A percentile compares a stretch with the other conserved stretches of the same genome.
These are phyloP conservation scores for Russula ochroleuca DNA, from an alignment of 768 basidiomycete species.

Conservation along the genomic window DNA sequence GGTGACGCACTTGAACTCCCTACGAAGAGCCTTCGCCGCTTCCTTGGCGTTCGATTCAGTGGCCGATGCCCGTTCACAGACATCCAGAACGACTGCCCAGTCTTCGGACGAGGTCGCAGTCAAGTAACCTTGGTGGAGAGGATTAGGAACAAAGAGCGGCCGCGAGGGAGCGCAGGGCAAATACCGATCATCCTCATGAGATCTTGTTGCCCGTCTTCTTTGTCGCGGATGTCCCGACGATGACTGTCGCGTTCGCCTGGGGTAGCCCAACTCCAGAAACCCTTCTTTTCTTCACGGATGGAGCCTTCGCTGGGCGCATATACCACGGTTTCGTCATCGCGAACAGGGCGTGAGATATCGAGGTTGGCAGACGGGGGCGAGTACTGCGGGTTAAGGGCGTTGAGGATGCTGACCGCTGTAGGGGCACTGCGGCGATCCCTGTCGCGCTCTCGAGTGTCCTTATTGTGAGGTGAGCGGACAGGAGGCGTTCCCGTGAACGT, in stretches of 20 bases:
- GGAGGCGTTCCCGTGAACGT: slow-evolving; percentile 11
- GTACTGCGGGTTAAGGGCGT: slow-evolving; percentile 55
- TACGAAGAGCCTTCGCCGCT: slow-evolving; percentile 72
- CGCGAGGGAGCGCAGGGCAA: slow-evolving; percentile 1
- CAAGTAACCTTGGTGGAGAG: slow-evolving; percentile 51
- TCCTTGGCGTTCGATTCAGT: slow-evolving; percentile 76
- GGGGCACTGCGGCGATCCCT: slow-evolving; percentile 29
- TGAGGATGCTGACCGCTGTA: slow-evolving; percentile 52
- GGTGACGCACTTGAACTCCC: slow-evolving; percentile 72
- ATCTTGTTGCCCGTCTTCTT: slow-evolving; percentile 43
- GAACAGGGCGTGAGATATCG: slow-evolving; percentile 30
- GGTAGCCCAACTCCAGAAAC: slow-evolving; percentile 47
- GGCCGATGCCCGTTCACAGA: slow-evolving; percentile 76
- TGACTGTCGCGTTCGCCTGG: slow-evolving; percentile 39
- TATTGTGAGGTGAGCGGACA: slow-evolving; percentile 25
- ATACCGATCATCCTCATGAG: slow-evolving; percentile 70
- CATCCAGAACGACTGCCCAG: slow-evolving; percentile 76
- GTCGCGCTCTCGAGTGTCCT: slow-evolving; percentile 31
- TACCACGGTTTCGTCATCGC: slow-evolving; percentile 34
- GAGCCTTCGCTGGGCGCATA: slow-evolving; percentile 28
- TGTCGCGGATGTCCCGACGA: slow-evolving; percentile 37
- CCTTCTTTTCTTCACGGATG: slow-evolving; percentile 39
- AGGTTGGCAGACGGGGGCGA: slow-evolving; percentile 26
- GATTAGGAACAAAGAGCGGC: background rate
- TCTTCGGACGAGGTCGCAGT: slow-evolving; percentile 79